Percentiles rank a stretch among this genome's conserved stretches.
These are phyloP conservation scores for Botrytis squamosa DNA, from an alignment of 2,329 filamentous ascomycete genomes.

Conservation along the genomic window DNA sequence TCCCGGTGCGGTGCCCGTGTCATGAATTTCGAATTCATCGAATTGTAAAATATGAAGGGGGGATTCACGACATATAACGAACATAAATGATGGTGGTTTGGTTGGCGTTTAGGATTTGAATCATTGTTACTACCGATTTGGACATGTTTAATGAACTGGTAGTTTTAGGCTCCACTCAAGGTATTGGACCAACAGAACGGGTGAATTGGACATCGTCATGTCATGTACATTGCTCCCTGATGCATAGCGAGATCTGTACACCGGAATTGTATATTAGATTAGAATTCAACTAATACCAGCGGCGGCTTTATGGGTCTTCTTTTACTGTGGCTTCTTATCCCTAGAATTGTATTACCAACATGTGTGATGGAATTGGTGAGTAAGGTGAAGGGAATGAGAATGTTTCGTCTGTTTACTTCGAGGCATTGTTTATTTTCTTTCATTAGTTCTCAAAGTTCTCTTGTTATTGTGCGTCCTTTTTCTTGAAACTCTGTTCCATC, in stretches of 20 bases:
- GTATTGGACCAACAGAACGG: slow-evolving; percentile 3
- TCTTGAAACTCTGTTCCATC: not conserved
- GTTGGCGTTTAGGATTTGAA: slow-evolving; percentile 6
- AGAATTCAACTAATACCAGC: not conserved
- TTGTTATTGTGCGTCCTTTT: not conserved
- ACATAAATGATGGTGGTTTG: slow-evolving; percentile 6
- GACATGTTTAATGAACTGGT: not conserved
- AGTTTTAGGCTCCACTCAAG: slow-evolving; percentile 3
- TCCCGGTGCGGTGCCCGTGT: not conserved
- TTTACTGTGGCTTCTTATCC: not conserved
- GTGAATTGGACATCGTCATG: not conserved
- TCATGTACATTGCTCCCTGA: not conserved
- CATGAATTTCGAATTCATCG: not conserved
- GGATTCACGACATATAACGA: not conserved
- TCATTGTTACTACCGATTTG: not conserved
- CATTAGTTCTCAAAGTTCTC: not conserved
- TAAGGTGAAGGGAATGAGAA: not conserved
- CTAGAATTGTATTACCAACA: not conserved
- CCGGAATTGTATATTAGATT: slow-evolving; percentile 1
- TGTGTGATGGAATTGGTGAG: not conserved
- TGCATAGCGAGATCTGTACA: not conserved
- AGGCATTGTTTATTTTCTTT: not conserved
- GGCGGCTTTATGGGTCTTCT: not conserved
- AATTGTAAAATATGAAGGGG: slow-evolving; percentile 8
- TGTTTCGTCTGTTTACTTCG: not conserved